Evolutionary conservation across 2,329 filamentous ascomycete genomes (phyloP), one percentile per base, ranked within the genome.

Genomic region (Aspergillus uvarum): DNA sequence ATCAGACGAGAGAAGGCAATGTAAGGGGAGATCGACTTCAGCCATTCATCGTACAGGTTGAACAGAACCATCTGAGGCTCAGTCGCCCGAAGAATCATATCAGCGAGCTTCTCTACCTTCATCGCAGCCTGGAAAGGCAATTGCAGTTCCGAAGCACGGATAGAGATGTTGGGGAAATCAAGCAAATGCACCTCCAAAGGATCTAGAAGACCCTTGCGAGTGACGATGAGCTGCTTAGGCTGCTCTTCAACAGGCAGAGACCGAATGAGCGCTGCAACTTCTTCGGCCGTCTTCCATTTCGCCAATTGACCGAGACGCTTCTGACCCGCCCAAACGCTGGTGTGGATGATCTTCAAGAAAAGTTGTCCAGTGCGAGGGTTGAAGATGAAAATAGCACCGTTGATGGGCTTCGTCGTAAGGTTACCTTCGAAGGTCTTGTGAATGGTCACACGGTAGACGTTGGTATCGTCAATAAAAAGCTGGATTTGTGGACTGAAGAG

Each of bases 51-150:
- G 72, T 98, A 99, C 44, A 99, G 82, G 73, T 99, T 99, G 85
- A 98, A 99, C 8, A 99, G 85, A 56, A 99, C 95, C 95, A 99
- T 99, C 79, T 99, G 95, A n/a, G 95, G 95, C 75, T 98, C 95
- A 0, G 95, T 99, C 2, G 95, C 96, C 68, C 93, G 89, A 50
- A 99, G 81, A 70, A 99, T 99, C 94, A 99, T 97, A 79, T 99
- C 96, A 67, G 94, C 96, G 50, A 99, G 85, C 78, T 99, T 99
- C 80, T 99, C 95, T 2, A 99, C 93, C 83, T 99, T 99, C 94
- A 99, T 99, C 0, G 96, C 96, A 58, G 95, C 95, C 78, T 99
- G 96, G 90, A 99, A 99, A 1, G 95, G 95, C 65, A 99, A 82
- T 76, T 99, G 95, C 68, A 99, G 80, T 77, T 99, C 95, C 0